A percentile compares a stretch with the other conserved stretches of the same genome.
phyloP scores from a whole-genome alignment of 2,329 filamentous ascomycete species.

The Chaetomium olivaceum region DNA sequence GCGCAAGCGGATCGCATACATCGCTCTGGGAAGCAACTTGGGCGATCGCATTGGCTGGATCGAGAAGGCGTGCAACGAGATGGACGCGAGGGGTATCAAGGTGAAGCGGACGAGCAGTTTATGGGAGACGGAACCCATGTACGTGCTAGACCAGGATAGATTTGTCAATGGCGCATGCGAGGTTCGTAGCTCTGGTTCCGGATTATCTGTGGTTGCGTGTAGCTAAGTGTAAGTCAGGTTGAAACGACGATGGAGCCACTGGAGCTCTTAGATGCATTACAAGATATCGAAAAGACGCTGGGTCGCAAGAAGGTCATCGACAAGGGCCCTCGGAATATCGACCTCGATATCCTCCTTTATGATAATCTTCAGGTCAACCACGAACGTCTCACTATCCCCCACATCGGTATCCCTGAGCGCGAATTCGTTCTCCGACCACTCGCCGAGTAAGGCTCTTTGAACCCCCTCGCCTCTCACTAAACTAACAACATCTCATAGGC shows the following conservation, averaged over 20 bases:
- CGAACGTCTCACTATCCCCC: conserved; percentile 78
- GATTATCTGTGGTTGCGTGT: background rate
- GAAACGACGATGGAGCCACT: conserved; percentile 76
- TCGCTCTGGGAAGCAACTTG: conserved; percentile 91
- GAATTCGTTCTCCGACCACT: conserved; percentile 92
- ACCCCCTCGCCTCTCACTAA: background rate
- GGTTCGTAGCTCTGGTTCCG: conserved; percentile 53
- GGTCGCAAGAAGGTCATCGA: conserved; percentile 83
- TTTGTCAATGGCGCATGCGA: conserved; percentile 94
- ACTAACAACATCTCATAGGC: conserved; percentile 40
- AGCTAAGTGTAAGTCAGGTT: conserved; percentile 55
- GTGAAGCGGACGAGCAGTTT: conserved; percentile 81
- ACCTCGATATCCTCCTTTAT: conserved; percentile 89
- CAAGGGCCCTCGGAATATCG: conserved; percentile 92
- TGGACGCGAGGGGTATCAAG: conserved; percentile 71
- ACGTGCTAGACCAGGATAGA: conserved; percentile 81
- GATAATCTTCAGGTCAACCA: conserved; percentile 65
- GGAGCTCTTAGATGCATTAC: conserved; percentile 74
- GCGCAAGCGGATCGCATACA: conserved; percentile 60
- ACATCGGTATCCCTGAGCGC: conserved; percentile 80
- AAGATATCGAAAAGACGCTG: conserved; percentile 77
- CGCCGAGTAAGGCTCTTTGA: conserved; percentile 60
- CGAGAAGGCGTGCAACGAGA: conserved; percentile 75
- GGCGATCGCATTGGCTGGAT: conserved; percentile 84
- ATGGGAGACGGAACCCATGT: conserved; percentile 97